Percentiles rank a stretch among this genome's conserved stretches.
Conservation (phyloP, 257 asterid genomes). For the Nicotiana noctiflora region DNA sequence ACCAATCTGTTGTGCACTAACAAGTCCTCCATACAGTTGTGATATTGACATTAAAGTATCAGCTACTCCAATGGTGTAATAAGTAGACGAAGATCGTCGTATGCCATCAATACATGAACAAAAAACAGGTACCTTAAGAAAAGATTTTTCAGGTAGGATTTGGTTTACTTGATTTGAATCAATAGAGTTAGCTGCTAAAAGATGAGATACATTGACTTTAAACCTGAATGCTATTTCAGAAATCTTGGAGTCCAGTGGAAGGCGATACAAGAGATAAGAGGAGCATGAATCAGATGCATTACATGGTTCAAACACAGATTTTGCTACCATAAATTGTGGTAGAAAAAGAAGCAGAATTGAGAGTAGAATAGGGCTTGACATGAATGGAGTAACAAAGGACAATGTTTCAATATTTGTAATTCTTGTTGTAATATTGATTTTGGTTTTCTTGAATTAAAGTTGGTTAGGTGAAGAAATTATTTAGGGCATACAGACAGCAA, state of each 20-base stretch:
- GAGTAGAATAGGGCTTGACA: neutral
- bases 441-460: neutral
- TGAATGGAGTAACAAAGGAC: neutral
- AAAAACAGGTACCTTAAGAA: neutral
- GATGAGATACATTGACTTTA: neutral
- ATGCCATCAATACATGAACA: slow-evolving; percentile 15
- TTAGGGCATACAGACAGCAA: neutral
- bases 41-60: slow-evolving; percentile 15
- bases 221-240: slow-evolving; percentile 16
- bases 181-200: slow-evolving; percentile 12
- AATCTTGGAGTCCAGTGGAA: slow-evolving; percentile 14
- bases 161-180: neutral
- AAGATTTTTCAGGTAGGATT: neutral
- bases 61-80: slow-evolving; percentile 1
- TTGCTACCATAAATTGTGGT: neutral
- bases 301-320: slow-evolving; percentile 17
- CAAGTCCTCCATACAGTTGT: slow-evolving; percentile 14
- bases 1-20: slow-evolving; percentile 13
- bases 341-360: neutral
- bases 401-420: neutral
- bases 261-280: slow-evolving; percentile 10
- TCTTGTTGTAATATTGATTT: neutral
- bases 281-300: slow-evolving; percentile 12
- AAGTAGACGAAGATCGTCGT: slow-evolving; percentile 11
- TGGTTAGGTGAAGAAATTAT: slow-evolving; percentile 8